phyloP scores from a whole-genome alignment of 148 eudicot genomes.

The Cornus kousa region DNA sequence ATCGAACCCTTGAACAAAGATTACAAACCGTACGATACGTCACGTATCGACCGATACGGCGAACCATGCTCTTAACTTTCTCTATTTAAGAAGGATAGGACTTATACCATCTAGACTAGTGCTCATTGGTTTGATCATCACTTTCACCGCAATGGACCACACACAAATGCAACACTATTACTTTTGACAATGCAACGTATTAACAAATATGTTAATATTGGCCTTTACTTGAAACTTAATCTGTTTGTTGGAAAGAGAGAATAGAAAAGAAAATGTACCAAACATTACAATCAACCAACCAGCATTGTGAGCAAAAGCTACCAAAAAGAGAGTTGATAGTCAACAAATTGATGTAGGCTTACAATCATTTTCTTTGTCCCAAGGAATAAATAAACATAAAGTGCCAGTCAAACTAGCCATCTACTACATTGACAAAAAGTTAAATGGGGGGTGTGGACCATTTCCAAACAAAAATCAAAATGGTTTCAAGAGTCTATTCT shows the following conservation, averaged over 20 bases:
- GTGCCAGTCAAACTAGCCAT: constrained; percentile 15
- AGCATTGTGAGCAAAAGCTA: background rate
- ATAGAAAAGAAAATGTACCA: background rate
- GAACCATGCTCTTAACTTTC: too few species aligned
- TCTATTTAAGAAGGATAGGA: too few species aligned
- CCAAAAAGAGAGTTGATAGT: background rate
- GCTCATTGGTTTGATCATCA: too few species aligned
- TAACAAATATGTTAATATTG: too few species aligned
- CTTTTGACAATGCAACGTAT: too few species aligned
- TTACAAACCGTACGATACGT: too few species aligned
- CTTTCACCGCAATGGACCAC: too few species aligned
- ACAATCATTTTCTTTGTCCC: constrained; percentile 21
- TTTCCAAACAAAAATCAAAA: background rate
- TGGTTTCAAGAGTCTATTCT: background rate
- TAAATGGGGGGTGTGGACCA: constrained; percentile 10
- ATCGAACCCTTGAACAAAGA: too few species aligned
- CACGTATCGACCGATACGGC: too few species aligned
- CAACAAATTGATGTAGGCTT: constrained; percentile 11
- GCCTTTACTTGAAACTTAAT: too few species aligned
- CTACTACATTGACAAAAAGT: constrained; percentile 35
- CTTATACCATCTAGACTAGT: too few species aligned
- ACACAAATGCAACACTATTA: too few species aligned
- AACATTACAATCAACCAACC: background rate
- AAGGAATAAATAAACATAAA: constrained; percentile 13
- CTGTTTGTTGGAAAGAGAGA: background rate